phyloP scores from a whole-genome alignment of 345 rosid genomes.

The Capsella bursapastoris region DNA sequence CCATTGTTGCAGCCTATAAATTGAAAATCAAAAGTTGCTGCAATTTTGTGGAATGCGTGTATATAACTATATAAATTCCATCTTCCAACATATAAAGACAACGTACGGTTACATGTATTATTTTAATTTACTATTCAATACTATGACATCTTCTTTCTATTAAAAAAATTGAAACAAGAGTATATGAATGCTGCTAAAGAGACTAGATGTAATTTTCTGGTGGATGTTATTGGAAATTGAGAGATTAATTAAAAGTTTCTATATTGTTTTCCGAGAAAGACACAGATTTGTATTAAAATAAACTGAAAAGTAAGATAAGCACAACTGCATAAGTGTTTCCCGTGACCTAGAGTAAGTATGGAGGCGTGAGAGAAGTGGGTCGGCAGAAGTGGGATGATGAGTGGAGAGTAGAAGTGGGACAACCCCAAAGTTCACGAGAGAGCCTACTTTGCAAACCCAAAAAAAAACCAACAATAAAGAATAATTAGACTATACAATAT shows the following conservation, averaged over 20 bases:
- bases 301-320: slow-evolving; percentile 26
- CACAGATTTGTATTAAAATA: slow-evolving; percentile 15
- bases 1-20: neutral
- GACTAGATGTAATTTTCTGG: slow-evolving; percentile 16
- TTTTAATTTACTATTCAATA: neutral
- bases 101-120: neutral
- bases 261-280: neutral
- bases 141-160: neutral
- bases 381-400: slow-evolving; percentile 40
- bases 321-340: slow-evolving; percentile 5
- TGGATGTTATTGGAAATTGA: neutral
- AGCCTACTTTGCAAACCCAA: neutral
- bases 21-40: neutral
- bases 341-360: slow-evolving; percentile 38
- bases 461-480: neutral
- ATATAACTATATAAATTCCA: neutral
- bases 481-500: neutral
- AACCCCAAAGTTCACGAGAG: slow-evolving; percentile 42
- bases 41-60: neutral
- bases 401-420: slow-evolving; percentile 40
- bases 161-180: slow-evolving; percentile 1
- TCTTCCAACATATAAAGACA: neutral
- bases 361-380: slow-evolving; percentile 45
- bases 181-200: slow-evolving; percentile 13
- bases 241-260: neutral